Evolutionary conservation across 2,329 filamentous ascomycete species (phyloP).

Genomic region (Penicillium thymicola): DNA sequence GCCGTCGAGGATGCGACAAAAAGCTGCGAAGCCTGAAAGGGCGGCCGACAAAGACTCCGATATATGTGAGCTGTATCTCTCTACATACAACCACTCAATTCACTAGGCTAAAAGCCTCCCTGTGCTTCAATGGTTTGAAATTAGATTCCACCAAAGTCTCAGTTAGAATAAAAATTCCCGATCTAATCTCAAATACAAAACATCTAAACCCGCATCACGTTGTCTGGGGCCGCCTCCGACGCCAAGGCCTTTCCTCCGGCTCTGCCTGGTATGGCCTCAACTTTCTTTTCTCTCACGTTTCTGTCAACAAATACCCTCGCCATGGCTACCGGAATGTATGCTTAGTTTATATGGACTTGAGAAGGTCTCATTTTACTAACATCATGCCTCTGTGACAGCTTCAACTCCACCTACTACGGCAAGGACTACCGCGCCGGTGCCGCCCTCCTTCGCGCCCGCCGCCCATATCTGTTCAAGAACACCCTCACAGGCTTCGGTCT

Average conservation of each 20-base stretch:
- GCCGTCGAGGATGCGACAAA: slow-evolving; percentile 8
- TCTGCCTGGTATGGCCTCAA: slow-evolving; percentile 13
- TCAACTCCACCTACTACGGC: slow-evolving; percentile 88
- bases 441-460: slow-evolving; percentile 84
- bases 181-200: neutral
- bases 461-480: slow-evolving; percentile 91
- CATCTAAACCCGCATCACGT: slow-evolving; percentile 2
- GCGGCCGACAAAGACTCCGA: slow-evolving; percentile 7
- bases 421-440: slow-evolving; percentile 79
- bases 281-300: slow-evolving; percentile 5
- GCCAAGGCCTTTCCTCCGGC: slow-evolving; percentile 22
- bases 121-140: neutral
- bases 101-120: neutral
- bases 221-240: neutral
- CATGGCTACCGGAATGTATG: slow-evolving; percentile 27
- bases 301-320: slow-evolving; percentile 2
- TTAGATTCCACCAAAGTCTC: neutral
- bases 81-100: neutral
- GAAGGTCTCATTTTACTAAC: slow-evolving; percentile 2
- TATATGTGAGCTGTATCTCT: neutral
- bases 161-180: neutral
- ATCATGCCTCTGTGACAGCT: slow-evolving; percentile 34
- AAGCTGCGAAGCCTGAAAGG: slow-evolving; percentile 16
- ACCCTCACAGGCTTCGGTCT: slow-evolving; percentile 74
- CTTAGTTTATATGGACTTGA: neutral